Base-by-base conservation (phyloP, 1,284 basidiomycete species). In the Pseudozyma tsukubaensis region DNA sequence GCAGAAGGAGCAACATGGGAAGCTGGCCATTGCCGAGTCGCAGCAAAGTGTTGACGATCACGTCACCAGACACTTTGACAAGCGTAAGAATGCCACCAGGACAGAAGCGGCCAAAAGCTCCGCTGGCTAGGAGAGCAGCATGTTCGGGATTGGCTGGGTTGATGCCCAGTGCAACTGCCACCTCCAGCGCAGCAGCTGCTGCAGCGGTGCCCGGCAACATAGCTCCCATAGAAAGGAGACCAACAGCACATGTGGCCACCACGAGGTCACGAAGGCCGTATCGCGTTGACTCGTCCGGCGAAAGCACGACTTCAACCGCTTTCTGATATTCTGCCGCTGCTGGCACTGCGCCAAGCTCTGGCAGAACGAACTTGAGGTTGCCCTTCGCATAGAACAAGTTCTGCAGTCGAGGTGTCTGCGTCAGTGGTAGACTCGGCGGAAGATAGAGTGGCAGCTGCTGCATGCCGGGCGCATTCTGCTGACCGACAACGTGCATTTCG, bases 321-420 rank as follows among this genome's bases (percentile, higher is more conserved):
- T 85, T 85, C 72, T 84, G 80, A 54, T 86, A 86, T 54, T 87
- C 88, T 77, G 50, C 76, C 66, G 67, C 60, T 62, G 80, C 72
- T 16, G 77, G 64, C 14, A 76, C 78, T 2, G 73, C 36, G 16
- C 77, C 76, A 6, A 77, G 45, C 9, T 77, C 68, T 2, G 70
- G 71, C 39, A 81, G 19, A 8, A 85, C 83, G 37, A 83, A 81
- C 42, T 84, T 85, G 19, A 87, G 75, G 59, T 86, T 87, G 13
- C 86, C 87, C 63, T 85, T 85, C 34, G 86, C 86, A 70, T 86
- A 86, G 50, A 87, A 85, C n/a, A 87, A 68, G 64, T 86, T 86
- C 65, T 87, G 86, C 1, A 87, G 71, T 1, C 86, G 84, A 50
- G 86, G 85, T 3, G 85, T 72, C 52, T 87, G 86, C 16, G 79